Conservation (phyloP, 2,329 filamentous ascomycete genomes). For the Rhynchosporium graminicola region DNA sequence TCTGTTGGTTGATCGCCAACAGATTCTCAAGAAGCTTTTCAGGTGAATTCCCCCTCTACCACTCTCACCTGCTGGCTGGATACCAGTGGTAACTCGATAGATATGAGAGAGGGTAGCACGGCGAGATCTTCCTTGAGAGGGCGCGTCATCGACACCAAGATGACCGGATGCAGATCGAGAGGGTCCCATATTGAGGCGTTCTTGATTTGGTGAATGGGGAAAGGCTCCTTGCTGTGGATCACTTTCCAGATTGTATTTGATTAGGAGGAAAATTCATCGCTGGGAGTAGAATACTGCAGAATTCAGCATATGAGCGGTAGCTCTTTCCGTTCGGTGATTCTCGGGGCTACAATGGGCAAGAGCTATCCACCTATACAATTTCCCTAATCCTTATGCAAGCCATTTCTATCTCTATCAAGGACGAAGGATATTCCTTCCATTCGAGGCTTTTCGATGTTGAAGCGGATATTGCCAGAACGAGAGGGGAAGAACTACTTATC, state of each 20-base stretch:
- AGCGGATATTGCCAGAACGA: too few species aligned
- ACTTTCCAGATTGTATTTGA: neutral
- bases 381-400: neutral
- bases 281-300: neutral
- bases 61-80: constrained; percentile 62
- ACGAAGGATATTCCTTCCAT: too few species aligned
- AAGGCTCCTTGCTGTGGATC: neutral
- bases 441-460: too few species aligned
- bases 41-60: constrained; percentile 67
- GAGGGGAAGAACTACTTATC: too few species aligned
- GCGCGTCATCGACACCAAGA: neutral
- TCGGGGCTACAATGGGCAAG: too few species aligned
- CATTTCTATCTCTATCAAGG: neutral
- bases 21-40: constrained; percentile 62
- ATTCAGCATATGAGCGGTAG: too few species aligned
- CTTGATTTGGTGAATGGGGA: neutral
- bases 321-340: too few species aligned
- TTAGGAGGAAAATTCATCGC: neutral
- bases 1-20: constrained; percentile 62
- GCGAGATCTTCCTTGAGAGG: neutral
- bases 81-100: constrained; percentile 40
- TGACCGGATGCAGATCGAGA: neutral
- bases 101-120: constrained; percentile 26
- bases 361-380: neutral
- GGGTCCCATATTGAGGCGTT: neutral